Evolutionary conservation across 345 rosid genomes (phyloP).

Genomic region (Rhodamnia argentea): DNA sequence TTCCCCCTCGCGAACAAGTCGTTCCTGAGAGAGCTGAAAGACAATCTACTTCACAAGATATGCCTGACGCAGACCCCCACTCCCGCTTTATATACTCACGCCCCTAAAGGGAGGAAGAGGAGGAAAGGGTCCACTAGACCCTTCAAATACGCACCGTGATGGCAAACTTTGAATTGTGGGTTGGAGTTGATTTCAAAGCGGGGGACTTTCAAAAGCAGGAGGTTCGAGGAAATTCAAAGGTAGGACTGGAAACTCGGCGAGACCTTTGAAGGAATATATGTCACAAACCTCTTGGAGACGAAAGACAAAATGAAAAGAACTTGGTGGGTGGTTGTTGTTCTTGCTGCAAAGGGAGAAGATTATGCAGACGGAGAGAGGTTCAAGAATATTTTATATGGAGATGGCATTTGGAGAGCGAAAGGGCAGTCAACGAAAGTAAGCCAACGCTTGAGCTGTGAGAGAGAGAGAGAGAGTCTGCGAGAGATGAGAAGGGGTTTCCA

Average conservation of each 20-base stretch:
- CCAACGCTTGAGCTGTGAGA: neutral
- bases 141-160: neutral
- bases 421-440: conserved; percentile 26
- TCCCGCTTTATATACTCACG: neutral
- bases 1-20: neutral
- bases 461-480: neutral
- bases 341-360: neutral
- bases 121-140: neutral
- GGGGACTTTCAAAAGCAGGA: neutral
- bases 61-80: neutral
- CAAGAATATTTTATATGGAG: neutral
- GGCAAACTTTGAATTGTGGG: neutral
- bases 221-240: neutral
- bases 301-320: too few relatives aligned
- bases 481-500: conserved; percentile 2
- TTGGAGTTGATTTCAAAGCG: neutral
- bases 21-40: neutral
- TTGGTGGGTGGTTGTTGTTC: neutral
- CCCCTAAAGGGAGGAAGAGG: neutral
- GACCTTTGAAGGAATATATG: neutral
- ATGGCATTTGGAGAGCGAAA: neutral
- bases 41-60: neutral
- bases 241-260: neutral
- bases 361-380: neutral
- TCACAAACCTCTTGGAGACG: neutral